Conservation (phyloP, 2,329 filamentous ascomycete species). For the Colletotrichum sojae region DNA sequence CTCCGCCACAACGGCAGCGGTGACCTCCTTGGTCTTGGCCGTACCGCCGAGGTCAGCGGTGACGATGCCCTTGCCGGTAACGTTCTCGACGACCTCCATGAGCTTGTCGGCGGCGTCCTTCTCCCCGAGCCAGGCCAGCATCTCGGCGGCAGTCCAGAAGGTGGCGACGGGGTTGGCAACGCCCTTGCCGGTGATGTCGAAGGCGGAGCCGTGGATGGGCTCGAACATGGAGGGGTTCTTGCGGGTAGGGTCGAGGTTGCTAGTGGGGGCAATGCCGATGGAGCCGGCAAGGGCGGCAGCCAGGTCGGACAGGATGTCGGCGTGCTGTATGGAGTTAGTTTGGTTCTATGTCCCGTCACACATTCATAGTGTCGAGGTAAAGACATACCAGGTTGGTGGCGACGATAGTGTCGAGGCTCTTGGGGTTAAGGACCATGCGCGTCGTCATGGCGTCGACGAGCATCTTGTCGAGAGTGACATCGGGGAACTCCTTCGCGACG, state of each 20-base stretch:
- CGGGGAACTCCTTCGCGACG: conserved; percentile 70
- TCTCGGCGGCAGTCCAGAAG: conserved; percentile 68
- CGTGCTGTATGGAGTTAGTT: conserved; percentile 48
- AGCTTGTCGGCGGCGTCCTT: conserved; percentile 60
- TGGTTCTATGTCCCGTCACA: background rate
- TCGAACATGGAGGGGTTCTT: conserved; percentile 70
- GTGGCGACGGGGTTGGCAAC: conserved; percentile 68
- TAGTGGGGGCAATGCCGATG: conserved; percentile 78
- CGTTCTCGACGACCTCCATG: conserved; percentile 64
- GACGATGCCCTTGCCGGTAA: conserved; percentile 62
- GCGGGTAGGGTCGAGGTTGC: conserved; percentile 72
- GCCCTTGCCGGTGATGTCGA: conserved; percentile 68
- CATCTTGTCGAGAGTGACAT: conserved; percentile 75
- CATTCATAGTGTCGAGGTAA: background rate
- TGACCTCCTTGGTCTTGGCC: conserved; percentile 42
- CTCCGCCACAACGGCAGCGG: conserved; percentile 34
- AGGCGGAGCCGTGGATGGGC: conserved; percentile 69
- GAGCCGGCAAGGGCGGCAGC: conserved; percentile 77
- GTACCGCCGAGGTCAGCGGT: conserved; percentile 66
- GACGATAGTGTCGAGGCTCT: conserved; percentile 73
- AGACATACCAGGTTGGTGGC: conserved; percentile 68
- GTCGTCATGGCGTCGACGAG: conserved; percentile 67
- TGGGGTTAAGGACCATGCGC: conserved; percentile 71
- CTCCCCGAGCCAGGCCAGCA: conserved; percentile 68
- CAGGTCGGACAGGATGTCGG: conserved; percentile 77